Evolutionary conservation across 164 flowering plant genomes (phyloP).

Genomic region (Euptelea pleiosperma): DNA sequence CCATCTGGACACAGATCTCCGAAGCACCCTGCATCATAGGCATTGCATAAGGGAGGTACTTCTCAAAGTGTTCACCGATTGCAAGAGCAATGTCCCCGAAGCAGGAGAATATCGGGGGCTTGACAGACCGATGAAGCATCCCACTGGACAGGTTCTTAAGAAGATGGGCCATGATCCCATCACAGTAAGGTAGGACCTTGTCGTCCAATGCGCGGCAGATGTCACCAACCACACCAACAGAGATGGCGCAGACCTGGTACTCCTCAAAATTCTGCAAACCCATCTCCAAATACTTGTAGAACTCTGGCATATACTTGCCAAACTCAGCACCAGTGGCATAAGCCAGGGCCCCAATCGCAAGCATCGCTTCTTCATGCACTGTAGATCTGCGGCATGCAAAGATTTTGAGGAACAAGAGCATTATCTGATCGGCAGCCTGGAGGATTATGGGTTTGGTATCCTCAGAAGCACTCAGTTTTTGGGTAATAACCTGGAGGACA

Average conservation of each 20-base stretch:
- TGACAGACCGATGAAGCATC: slow-evolving; percentile 76
- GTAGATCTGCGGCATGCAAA: slow-evolving; percentile 81
- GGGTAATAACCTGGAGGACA: slow-evolving; percentile 73
- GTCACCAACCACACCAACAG: slow-evolving; percentile 87
- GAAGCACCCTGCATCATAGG: slow-evolving; percentile 76
- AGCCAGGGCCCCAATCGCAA: slow-evolving; percentile 84
- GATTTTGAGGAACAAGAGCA: slow-evolving; percentile 64
- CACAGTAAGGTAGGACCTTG: slow-evolving; percentile 67
- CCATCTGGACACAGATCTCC: slow-evolving; percentile 61
- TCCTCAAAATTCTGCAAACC: slow-evolving; percentile 85
- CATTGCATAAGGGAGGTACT: slow-evolving; percentile 57
- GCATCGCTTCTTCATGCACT: slow-evolving; percentile 91
- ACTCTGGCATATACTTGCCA: slow-evolving; percentile 69
- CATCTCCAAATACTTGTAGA: slow-evolving; percentile 69
- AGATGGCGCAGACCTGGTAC: slow-evolving; percentile 79
- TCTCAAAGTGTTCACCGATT: slow-evolving; percentile 74
- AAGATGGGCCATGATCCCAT: slow-evolving; percentile 78
- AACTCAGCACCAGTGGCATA: slow-evolving; percentile 74
- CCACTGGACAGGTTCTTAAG: slow-evolving; percentile 60
- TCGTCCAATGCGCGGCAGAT: slow-evolving; percentile 80
- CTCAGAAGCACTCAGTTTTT: slow-evolving; percentile 59
- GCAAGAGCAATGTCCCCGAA: slow-evolving; percentile 93
- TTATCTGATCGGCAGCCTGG: slow-evolving; percentile 67
- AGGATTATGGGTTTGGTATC: slow-evolving; percentile 51
- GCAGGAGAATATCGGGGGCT: slow-evolving; percentile 86